Conservation (phyloP, 2,329 filamentous ascomycete genomes). For the Xylariaceae sp. region DNA sequence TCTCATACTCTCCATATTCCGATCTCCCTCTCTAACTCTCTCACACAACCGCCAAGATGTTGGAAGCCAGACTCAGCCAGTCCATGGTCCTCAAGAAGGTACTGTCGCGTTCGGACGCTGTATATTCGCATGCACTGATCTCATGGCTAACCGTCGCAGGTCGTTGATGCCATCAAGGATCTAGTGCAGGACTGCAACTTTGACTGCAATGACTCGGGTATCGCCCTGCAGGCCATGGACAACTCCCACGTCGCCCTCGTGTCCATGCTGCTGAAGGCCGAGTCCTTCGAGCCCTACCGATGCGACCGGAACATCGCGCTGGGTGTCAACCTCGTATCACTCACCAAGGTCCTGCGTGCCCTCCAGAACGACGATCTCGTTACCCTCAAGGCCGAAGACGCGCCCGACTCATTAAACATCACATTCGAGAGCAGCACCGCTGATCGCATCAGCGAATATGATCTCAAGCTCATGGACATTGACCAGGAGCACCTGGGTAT, state of each 20-base stretch:
- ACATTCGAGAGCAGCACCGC: constrained; percentile 86
- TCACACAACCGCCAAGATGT: constrained; percentile 51
- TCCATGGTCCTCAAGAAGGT: constrained; percentile 94
- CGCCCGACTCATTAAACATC: constrained; percentile 90
- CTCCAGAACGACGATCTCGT: constrained; percentile 92
- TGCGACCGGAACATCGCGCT: constrained; percentile 99
- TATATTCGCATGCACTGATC: not conserved
- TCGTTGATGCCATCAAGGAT: constrained; percentile 98
- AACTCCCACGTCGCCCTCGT: constrained; percentile 99
- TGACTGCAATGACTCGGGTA: constrained; percentile 99
- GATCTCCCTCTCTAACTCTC: not conserved
- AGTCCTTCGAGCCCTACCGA: constrained; percentile 89
- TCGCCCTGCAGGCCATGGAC: constrained; percentile 98
- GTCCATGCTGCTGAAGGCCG: constrained; percentile 96
- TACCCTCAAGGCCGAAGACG: constrained; percentile 94
- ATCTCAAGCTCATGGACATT: constrained; percentile 99
- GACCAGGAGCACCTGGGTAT: constrained; percentile 99
- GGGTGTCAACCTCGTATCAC: constrained; percentile 90
- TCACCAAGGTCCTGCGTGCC: constrained; percentile 94
- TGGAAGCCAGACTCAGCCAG: constrained; percentile 97
- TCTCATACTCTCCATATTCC: not conserved
- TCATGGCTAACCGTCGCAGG: constrained; percentile 46
- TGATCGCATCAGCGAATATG: constrained; percentile 95
- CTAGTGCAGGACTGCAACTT: constrained; percentile 99
- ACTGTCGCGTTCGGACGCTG: constrained; percentile 16